Evolutionary conservation across 257 asterid genomes (phyloP).

Genomic region (Nicotiana undulata): DNA sequence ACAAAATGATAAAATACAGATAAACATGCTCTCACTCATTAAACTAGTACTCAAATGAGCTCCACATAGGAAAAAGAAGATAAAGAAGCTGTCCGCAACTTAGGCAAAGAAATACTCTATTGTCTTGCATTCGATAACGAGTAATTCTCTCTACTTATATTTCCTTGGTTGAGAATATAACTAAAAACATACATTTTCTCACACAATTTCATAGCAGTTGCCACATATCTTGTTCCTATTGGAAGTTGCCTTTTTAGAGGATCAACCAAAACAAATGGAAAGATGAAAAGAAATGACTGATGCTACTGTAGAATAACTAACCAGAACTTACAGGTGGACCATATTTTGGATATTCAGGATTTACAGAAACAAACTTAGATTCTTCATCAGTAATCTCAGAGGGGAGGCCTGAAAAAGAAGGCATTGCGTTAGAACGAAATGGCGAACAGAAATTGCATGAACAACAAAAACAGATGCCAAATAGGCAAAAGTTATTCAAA

Average conservation of each 20-base stretch:
- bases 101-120: not conserved
- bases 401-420: slow-evolving; percentile 49
- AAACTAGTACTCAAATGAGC: not conserved
- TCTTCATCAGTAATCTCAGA: slow-evolving; percentile 57
- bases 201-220: not conserved
- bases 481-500: not conserved
- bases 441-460: not conserved
- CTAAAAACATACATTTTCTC: too few species aligned
- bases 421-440: not conserved
- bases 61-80: not conserved
- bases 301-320: slow-evolving; percentile 27
- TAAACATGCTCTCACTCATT: not conserved
- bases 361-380: slow-evolving; percentile 75
- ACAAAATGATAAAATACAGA: not conserved
- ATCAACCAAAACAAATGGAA: not conserved
- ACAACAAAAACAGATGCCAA: not conserved
- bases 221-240: not conserved
- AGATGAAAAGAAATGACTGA: not conserved
- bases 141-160: too few species aligned
- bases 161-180: too few species aligned
- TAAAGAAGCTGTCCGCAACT: too few species aligned
- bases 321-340: slow-evolving; percentile 97
- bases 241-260: not conserved
- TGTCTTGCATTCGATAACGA: not conserved
- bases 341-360: slow-evolving; percentile 53